Percentiles rank a stretch among this genome's conserved stretches.
Conservation (phyloP, 2,329 filamentous ascomycete genomes). For the Seiridium cupressi region DNA sequence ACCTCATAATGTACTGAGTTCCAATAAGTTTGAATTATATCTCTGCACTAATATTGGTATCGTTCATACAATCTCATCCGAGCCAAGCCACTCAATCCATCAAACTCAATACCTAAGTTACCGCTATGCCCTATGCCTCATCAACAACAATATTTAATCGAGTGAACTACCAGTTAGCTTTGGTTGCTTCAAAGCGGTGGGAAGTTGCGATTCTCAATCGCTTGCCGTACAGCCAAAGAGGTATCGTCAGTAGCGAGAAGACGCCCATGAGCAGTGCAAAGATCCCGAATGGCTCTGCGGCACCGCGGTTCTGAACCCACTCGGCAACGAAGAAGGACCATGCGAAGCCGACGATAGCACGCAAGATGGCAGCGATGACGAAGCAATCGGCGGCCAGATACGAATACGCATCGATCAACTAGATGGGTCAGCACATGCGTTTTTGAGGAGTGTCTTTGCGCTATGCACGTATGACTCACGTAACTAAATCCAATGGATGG, state of each 20-base stretch:
- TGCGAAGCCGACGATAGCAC: constrained; percentile 48
- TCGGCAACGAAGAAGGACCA: constrained; percentile 53
- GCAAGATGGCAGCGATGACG: constrained; percentile 48
- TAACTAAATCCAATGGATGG: constrained; percentile 37
- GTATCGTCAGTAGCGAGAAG: constrained; percentile 37
- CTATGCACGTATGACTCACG: constrained; percentile 23
- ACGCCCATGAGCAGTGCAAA: constrained; percentile 51
- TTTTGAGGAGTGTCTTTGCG: neutral
- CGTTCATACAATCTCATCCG: too few species aligned
- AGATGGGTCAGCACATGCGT: neutral
- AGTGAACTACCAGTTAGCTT: too few species aligned
- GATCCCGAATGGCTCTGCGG: constrained; percentile 49
- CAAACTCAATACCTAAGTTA: too few species aligned
- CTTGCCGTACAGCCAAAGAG: constrained; percentile 33
- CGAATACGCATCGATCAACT: constrained; percentile 50
- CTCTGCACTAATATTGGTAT: too few species aligned
- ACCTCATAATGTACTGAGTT: too few species aligned
- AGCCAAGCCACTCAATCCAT: too few species aligned
- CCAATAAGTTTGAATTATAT: too few species aligned
- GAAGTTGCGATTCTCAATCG: constrained; percentile 33
- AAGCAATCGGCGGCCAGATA: constrained; percentile 50
- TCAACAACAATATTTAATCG: too few species aligned
- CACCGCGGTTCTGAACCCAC: constrained; percentile 42
- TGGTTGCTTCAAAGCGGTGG: neutral
- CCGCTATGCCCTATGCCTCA: too few species aligned